phyloP scores from a whole-genome alignment of 352 stramenopile genomes.

The Thalassiosira hispida region DNA sequence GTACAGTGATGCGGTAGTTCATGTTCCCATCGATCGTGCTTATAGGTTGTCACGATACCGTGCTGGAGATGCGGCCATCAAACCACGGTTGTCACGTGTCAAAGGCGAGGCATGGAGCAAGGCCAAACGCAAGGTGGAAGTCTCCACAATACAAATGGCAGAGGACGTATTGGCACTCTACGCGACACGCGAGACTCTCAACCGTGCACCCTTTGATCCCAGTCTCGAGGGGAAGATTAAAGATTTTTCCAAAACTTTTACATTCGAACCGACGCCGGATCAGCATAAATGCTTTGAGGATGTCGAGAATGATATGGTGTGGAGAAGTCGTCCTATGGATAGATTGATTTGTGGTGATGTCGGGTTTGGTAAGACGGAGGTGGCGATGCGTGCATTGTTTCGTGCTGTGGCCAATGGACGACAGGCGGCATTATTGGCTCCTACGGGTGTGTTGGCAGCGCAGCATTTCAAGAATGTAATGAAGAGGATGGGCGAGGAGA shows the following conservation, averaged over 20 bases:
- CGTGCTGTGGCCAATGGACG: constrained; percentile 78
- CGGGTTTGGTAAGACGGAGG: constrained; percentile 88
- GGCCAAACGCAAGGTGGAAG: constrained; percentile 73
- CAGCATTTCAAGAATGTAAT: constrained; percentile 87
- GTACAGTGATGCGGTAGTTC: constrained; percentile 74
- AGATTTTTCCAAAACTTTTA: constrained; percentile 79
- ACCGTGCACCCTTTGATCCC: constrained; percentile 70
- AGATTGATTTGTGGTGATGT: constrained; percentile 87
- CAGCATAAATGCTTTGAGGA: constrained; percentile 84
- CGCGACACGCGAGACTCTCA: constrained; percentile 73
- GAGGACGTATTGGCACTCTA: constrained; percentile 83
- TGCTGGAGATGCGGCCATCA: constrained; percentile 68
- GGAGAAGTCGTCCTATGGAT: constrained; percentile 87
- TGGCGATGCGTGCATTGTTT: constrained; percentile 85
- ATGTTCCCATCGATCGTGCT: constrained; percentile 78
- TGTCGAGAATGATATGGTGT: constrained; percentile 89
- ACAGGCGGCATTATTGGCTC: constrained; percentile 85
- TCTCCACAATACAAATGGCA: constrained; percentile 74
- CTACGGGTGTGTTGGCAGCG: constrained; percentile 86
- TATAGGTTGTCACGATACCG: constrained; percentile 78
- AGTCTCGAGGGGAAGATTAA: constrained; percentile 62
- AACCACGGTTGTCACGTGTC: constrained; percentile 70
- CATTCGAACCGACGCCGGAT: constrained; percentile 80
- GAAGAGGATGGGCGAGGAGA: constrained; percentile 70
- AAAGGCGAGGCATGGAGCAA: constrained; percentile 78